Conservation (phyloP, 768 basidiomycete genomes). For the Coprinellus micaceus region DNA sequence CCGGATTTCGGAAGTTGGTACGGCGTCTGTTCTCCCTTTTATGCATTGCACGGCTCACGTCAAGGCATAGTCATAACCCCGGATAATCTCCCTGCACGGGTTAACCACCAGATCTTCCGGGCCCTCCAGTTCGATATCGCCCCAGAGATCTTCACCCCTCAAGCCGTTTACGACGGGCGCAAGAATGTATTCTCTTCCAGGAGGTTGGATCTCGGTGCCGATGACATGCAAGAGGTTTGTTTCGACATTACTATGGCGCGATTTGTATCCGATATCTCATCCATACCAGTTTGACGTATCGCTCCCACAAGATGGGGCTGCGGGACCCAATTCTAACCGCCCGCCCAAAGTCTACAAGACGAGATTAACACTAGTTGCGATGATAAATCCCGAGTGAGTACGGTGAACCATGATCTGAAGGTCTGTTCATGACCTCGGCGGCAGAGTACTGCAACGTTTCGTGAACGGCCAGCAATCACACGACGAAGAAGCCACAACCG, state of each 20-base stretch:
- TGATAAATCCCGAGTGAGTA: slow-evolving; percentile 31
- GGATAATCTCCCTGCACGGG: slow-evolving; percentile 60
- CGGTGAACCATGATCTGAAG: too few species aligned
- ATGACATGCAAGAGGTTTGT: slow-evolving; percentile 42
- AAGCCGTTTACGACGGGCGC: slow-evolving; percentile 71
- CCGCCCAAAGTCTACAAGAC: slow-evolving; percentile 64
- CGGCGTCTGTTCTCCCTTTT: too few species aligned
- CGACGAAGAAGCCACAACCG: slow-evolving; percentile 58
- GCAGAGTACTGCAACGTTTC: slow-evolving; percentile 61
- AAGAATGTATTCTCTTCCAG: slow-evolving; percentile 68
- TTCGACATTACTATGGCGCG: slow-evolving; percentile 4
- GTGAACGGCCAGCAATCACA: slow-evolving; percentile 59
- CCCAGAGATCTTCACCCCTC: slow-evolving; percentile 66
- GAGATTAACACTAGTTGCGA: slow-evolving; percentile 50
- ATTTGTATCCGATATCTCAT: too few species aligned
- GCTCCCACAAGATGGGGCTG: slow-evolving; percentile 38
- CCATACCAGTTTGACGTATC: slow-evolving; percentile 64
- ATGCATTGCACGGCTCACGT: too few species aligned
- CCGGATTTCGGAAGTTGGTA: slow-evolving; percentile 15
- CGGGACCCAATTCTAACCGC: slow-evolving; percentile 34
- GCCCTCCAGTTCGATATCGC: slow-evolving; percentile 52
- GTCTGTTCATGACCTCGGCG: too few species aligned
- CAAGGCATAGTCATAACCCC: slow-evolving; percentile 50
- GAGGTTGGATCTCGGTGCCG: slow-evolving; percentile 56
- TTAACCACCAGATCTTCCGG: slow-evolving; percentile 68